Evolutionary conservation across 2,329 filamentous ascomycete genomes (phyloP).

Genomic region (Cordyceps tenuipes): DNA sequence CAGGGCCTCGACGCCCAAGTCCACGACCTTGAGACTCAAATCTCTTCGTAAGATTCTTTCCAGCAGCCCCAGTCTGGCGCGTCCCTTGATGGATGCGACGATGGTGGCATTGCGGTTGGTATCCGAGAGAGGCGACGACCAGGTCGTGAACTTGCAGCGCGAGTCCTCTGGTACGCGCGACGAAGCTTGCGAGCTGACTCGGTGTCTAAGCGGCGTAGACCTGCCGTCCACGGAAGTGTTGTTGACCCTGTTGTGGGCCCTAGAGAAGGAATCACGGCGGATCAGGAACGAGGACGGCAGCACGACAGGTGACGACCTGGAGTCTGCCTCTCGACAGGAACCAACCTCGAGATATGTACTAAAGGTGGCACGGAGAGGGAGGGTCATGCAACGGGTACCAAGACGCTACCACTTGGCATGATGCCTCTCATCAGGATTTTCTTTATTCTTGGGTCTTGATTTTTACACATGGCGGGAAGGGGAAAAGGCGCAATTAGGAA

Average conservation of each 20-base stretch:
- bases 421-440: constrained; percentile 12
- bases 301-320: constrained; percentile 17
- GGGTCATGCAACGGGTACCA: constrained; percentile 1
- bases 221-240: constrained; percentile 41
- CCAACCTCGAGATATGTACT: constrained; percentile 18
- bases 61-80: constrained; percentile 67
- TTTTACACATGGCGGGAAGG: constrained; percentile 9
- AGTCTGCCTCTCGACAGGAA: constrained; percentile 18
- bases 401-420: constrained; percentile 19
- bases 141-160: constrained; percentile 30
- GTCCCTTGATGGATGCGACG: constrained; percentile 67
- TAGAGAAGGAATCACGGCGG: constrained; percentile 34
- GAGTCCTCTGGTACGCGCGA: constrained; percentile 30
- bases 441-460: constrained; percentile 1
- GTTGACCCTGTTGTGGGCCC: constrained; percentile 39
- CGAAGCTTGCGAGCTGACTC: constrained; percentile 25
- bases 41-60: constrained; percentile 58
- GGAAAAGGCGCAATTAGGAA: constrained; percentile 15
- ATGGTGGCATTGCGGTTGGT: constrained; percentile 64
- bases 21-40: constrained; percentile 51
- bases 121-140: constrained; percentile 47
- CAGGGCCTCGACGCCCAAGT: constrained; percentile 43
- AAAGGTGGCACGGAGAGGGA: constrained; percentile 18
- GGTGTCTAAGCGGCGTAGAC: constrained; percentile 28
- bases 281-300: constrained; percentile 18